Evolutionary conservation across 768 basidiomycete species (phyloP).

Genomic region (Leucosporidium scottii): DNA sequence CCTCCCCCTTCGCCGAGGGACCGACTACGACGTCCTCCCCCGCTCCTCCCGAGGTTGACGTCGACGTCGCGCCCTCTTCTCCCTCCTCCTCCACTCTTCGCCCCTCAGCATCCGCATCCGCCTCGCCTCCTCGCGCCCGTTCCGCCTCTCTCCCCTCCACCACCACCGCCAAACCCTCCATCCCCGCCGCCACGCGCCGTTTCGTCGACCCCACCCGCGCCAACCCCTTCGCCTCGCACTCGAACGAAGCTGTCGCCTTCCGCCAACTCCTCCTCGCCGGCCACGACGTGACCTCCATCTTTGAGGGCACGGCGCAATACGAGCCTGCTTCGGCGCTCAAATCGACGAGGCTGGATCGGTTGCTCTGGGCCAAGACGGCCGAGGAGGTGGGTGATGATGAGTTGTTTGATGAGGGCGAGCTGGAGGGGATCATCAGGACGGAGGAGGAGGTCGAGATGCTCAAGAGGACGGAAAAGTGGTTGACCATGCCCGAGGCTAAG

Average conservation of each 20-base stretch:
- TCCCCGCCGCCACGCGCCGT: not conserved
- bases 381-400: not conserved
- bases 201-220: not conserved
- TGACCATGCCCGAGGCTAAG: not conserved
- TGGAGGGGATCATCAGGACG: not conserved
- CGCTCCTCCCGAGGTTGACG: not conserved
- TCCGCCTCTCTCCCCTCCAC: not conserved
- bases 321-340: not conserved
- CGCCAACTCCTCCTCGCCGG: constrained; percentile 1
- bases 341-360: not conserved
- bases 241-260: not conserved
- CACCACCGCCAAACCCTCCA: not conserved
- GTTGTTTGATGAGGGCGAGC: not conserved
- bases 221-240: not conserved
- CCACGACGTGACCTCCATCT: not conserved
- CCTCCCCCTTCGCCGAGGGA: not conserved
- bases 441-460: not conserved
- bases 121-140: not conserved
- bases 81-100: no score
- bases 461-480: not conserved
- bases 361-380: not conserved
- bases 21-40: not conserved
- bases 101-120: no score
- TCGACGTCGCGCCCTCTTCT: not conserved
- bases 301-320: not conserved